Conservation (phyloP, 768 basidiomycete species). For the Suillus hirtellus region DNA sequence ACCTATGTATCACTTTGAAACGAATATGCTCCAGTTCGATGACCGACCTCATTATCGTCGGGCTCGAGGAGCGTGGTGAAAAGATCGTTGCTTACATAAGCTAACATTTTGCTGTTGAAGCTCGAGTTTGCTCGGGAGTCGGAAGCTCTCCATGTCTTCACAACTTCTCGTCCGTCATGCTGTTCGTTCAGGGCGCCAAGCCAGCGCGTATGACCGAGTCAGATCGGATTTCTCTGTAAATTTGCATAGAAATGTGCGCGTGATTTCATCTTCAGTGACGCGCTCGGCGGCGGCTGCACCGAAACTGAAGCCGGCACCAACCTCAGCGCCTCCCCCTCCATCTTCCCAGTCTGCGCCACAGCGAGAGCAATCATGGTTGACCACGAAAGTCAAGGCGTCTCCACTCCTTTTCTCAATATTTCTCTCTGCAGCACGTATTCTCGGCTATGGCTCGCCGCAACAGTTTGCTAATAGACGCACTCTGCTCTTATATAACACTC, state of each 20-base stretch:
- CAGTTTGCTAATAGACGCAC: slow-evolving; percentile 64
- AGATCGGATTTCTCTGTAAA: background rate
- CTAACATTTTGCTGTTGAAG: background rate
- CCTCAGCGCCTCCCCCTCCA: background rate
- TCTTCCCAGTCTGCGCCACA: background rate
- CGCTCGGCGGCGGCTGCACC: background rate
- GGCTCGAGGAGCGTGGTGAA: background rate
- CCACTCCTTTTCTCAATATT: slow-evolving; percentile 49
- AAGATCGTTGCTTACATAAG: slow-evolving; percentile 1
- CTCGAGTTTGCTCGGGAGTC: background rate
- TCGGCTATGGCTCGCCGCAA: slow-evolving; percentile 63
- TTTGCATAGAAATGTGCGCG: background rate
- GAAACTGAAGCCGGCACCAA: background rate
- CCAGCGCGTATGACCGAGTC: background rate
- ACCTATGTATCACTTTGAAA: background rate
- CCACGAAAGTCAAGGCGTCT: slow-evolving; percentile 50
- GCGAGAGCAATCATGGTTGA: slow-evolving; percentile 52
- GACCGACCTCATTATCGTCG: background rate
- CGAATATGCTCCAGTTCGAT: no score
- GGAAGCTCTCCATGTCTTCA: slow-evolving; percentile 1
- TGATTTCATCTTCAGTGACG: slow-evolving; percentile 1
- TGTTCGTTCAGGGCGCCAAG: background rate
- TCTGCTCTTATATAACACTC: slow-evolving; percentile 54
- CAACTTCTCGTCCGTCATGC: background rate
- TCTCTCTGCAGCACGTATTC: slow-evolving; percentile 43